Percentiles rank a stretch among this genome's conserved stretches.
Evolutionary conservation across 176 grass and related monocot genomes (phyloP).

Genomic region (Musa itinerans): DNA sequence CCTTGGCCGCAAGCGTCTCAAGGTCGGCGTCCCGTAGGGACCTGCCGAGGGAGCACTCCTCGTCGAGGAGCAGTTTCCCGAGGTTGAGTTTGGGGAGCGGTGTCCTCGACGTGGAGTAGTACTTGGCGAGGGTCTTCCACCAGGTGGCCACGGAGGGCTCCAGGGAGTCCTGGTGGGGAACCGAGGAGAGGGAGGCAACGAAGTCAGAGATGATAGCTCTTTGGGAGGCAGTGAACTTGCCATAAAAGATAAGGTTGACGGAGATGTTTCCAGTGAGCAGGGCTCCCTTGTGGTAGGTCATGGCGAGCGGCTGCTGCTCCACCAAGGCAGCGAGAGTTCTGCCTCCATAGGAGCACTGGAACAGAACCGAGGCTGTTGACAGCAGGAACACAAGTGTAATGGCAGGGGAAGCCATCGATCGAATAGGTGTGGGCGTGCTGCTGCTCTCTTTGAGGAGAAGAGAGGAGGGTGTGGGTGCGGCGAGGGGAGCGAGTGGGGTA

Average conservation of each 20-base stretch:
- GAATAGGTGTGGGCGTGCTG: not conserved
- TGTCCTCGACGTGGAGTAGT: conserved; percentile 42
- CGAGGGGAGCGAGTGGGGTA: not conserved
- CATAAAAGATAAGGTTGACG: conserved; percentile 52
- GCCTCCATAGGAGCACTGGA: not conserved
- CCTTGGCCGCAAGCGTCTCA: conserved; percentile 30
- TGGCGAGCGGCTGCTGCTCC: conserved; percentile 1
- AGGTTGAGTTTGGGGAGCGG: conserved; percentile 24
- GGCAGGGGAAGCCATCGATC: not conserved
- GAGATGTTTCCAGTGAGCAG: conserved; percentile 48
- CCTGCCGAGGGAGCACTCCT: conserved; percentile 39
- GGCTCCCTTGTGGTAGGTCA: conserved; percentile 59
- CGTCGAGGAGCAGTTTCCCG: conserved; percentile 41
- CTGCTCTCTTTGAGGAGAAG: not conserved
- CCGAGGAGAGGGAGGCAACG: conserved; percentile 39
- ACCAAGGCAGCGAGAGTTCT: not conserved
- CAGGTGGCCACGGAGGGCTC: conserved; percentile 42
- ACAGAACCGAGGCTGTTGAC: not conserved
- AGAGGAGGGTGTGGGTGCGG: not conserved
- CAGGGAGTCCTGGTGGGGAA: not conserved
- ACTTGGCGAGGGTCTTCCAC: conserved; percentile 39
- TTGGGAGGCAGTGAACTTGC: conserved; percentile 44
- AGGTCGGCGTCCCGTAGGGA: conserved; percentile 41
- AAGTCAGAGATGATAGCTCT: conserved; percentile 63
- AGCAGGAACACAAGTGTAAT: not conserved